Evolutionary conservation across 768 basidiomycete genomes (phyloP).

Genomic region (Naganishia kalamii): DNA sequence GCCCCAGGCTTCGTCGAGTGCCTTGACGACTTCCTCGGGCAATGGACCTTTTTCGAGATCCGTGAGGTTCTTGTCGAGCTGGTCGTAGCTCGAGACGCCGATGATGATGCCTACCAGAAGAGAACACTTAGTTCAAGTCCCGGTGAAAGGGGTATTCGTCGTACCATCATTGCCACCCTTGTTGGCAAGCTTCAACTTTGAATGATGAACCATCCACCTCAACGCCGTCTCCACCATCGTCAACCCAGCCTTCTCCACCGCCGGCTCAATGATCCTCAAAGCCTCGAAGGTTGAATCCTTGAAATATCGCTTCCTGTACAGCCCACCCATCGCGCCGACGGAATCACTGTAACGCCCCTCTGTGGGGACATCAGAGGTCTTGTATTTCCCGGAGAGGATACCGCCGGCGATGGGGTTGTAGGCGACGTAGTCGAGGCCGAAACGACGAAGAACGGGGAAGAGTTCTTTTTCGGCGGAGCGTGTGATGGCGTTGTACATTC

Average conservation of each 20-base stretch:
- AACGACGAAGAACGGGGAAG: conserved; percentile 32
- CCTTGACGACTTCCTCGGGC: conserved; percentile 55
- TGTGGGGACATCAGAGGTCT: conserved; percentile 18
- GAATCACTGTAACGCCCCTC: conserved; percentile 22
- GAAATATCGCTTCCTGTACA: conserved; percentile 32
- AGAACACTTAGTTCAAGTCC: neutral
- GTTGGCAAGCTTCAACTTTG: conserved; percentile 48
- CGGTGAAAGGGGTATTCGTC: neutral
- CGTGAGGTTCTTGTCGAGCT: conserved; percentile 51
- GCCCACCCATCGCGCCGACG: conserved; percentile 14
- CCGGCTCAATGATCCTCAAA: conserved; percentile 50
- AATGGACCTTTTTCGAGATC: conserved; percentile 55
- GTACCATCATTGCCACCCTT: conserved; percentile 26
- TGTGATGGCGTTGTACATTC: conserved; percentile 37
- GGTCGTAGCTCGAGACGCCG: conserved; percentile 57
- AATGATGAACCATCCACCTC: conserved; percentile 54
- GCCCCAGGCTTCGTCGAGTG: conserved; percentile 55
- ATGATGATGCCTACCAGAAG: conserved; percentile 50
- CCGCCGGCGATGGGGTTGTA: conserved; percentile 43
- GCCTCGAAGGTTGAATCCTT: conserved; percentile 50
- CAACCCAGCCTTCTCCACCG: conserved; percentile 47
- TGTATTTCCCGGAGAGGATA: conserved; percentile 25
- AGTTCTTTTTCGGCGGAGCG: conserved; percentile 32
- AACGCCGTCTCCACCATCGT: conserved; percentile 49
- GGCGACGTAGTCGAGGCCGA: conserved; percentile 39